phyloP scores from a whole-genome alignment of 208 protist species.

The Trypanosoma rangeli region DNA sequence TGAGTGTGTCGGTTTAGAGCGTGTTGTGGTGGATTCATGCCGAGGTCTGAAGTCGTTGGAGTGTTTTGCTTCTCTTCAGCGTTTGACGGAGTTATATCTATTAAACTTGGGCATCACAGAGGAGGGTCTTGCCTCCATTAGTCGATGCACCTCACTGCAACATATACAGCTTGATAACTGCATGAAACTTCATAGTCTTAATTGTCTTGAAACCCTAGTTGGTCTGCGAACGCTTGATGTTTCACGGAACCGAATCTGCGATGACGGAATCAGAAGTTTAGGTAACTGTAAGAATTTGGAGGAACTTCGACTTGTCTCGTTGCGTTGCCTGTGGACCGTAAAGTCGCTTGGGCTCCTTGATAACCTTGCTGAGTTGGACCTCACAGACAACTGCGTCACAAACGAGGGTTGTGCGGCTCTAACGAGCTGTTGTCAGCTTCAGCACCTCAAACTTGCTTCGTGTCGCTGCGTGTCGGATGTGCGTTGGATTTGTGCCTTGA shows the following conservation, averaged over 20 bases:
- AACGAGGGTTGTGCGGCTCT: slow-evolving; percentile 28
- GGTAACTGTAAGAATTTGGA: slow-evolving; percentile 40
- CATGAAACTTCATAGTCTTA: slow-evolving; percentile 51
- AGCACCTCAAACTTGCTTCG: slow-evolving; percentile 26
- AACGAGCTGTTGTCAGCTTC: slow-evolving; percentile 14
- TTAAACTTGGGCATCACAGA: slow-evolving; percentile 57
- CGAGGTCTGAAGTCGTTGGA: slow-evolving; percentile 55
- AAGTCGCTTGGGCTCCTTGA: slow-evolving; percentile 36
- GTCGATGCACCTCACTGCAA: slow-evolving; percentile 36
- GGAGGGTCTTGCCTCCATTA: slow-evolving; percentile 42
- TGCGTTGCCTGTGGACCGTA: slow-evolving; percentile 53
- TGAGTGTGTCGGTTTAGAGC: slow-evolving; percentile 50
- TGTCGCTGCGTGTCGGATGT: slow-evolving; percentile 38
- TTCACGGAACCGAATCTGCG: slow-evolving; percentile 49
- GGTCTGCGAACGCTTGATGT: slow-evolving; percentile 45
- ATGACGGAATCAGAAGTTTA: slow-evolving; percentile 52
- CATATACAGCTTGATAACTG: slow-evolving; percentile 74
- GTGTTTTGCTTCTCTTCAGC: slow-evolving; percentile 40
- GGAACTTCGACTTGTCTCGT: slow-evolving; percentile 54
- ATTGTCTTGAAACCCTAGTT: slow-evolving; percentile 42
- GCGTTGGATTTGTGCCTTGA: slow-evolving; percentile 23
- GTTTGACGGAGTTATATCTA: slow-evolving; percentile 47
- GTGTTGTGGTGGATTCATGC: slow-evolving; percentile 62
- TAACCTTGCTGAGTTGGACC: slow-evolving; percentile 47
- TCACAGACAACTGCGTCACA: slow-evolving; percentile 51